Evolutionary conservation across 352 stramenopile species (phyloP), one percentile per base, ranked within the genome.

Genomic region (Nothophytophthora sp.): DNA sequence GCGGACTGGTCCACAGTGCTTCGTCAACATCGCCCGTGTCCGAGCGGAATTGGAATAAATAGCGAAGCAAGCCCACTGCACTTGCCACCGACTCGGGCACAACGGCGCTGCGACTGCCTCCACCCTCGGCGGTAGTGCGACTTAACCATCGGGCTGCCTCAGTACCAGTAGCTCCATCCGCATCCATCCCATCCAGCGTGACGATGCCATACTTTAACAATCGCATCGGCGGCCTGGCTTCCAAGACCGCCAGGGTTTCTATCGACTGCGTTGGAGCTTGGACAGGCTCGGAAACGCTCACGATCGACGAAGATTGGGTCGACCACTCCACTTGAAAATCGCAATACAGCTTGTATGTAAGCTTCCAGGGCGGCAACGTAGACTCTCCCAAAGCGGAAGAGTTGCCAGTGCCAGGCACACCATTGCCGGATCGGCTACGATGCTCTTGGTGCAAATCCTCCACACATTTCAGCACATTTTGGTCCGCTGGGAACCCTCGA

Each of bases 381-480:
- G 29, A 27, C 30, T 73, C 54, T 15, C 18, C 22, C 1, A 18
- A 33, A 50, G 20, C 22, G 29, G 45, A 52, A 25, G 3, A 54
- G 9, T 15, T 38, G 22, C 35, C 42, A 37, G 16, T 60, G 40
- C 18, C 24, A 18, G 30, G 27, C 11, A 37, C 13, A 29, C 8
- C 50, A 20, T 25, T 32, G 15, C 11, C 32, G 10, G 36, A 18
- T 55, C 40, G 44, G 42, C 36, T 16, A 40, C 16, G n/a, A 23
- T 63, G 35, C 2, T 68, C 48, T 36, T 63, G 60, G 4, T 76
- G 68, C 19, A 92, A 28, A 6, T 74, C 66, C n/a, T 86, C 58
- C 12, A 94, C 42, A 52, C 83, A 94, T 47, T 87, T 89, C 18
- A 94, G 60, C 38, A 94, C 69, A 54, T 86, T 92, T 22, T 90